Evolutionary conservation across 768 basidiomycete genomes (phyloP), one percentile per base, ranked within the genome.

Genomic region (Termitomyces heimii): DNA sequence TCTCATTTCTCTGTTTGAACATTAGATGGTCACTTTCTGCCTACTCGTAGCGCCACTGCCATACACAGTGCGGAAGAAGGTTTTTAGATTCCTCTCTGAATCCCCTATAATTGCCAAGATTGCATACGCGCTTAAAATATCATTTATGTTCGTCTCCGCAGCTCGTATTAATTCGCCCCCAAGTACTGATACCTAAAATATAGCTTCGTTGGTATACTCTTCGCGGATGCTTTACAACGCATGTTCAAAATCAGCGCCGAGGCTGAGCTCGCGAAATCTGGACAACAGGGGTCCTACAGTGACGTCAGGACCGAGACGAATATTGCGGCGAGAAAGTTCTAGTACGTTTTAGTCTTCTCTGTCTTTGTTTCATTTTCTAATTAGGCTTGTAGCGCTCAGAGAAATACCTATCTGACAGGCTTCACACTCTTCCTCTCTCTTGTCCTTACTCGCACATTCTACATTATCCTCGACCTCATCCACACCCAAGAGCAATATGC

Each of bases 341-440:
- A 95, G 89, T 93, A 65, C 58, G 84, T 77, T 28, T 40, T 58
- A 9, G 28, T 20, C 1, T n/a, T 53, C 8, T 45, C 4, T 40
- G n/a, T 24, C 9, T 37, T 26, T 51, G 35, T 18, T 28, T 3
- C 18, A 28, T 1, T 13, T 29, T 8, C 9, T 18, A 51, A 39
- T 9, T 26, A 40, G 5, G n/a, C 26, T 12, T 29, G 18, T n/a
- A 94, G 91, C 65, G 81, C 92, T 2, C 92, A 95, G 69, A 81
- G 94, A 55, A 97, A 96, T 68, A 85, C 88, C 57, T 98, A 98
- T 70, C 82, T 98, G 16, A 95, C 94, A 7, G 92, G 92, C 0
- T 94, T 93, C 71, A 92, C 89, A 58, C 80, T 99, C 46, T 97
- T 98, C 86, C 86, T 99, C 22, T 97, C 96, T 9, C 85, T 98